Evolutionary conservation across 805 yeast species (phyloP).

Genomic region (Sungouiozyma ichnusensis): DNA sequence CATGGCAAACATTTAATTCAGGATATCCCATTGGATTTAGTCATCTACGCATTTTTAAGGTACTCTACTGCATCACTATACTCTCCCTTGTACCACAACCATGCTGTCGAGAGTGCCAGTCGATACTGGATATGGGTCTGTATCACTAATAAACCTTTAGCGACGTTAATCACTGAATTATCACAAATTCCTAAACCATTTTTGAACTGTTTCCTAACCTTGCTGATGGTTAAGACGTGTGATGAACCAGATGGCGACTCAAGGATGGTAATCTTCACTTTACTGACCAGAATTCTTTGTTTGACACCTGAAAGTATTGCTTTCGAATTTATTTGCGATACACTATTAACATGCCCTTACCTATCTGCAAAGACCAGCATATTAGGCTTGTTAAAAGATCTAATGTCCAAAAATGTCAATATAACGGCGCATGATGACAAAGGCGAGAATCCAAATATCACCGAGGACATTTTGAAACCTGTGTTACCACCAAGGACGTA

Average conservation of each 20-base stretch:
- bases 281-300: constrained; percentile 53
- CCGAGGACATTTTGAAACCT: constrained; percentile 1
- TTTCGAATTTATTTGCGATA: constrained; percentile 53
- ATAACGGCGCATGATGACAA: neutral
- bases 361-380: constrained; percentile 48
- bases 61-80: constrained; percentile 33
- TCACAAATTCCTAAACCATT: constrained; percentile 24
- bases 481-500: constrained; percentile 30
- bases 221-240: constrained; percentile 32
- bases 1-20: constrained; percentile 10
- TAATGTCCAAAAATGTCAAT: constrained; percentile 32
- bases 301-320: constrained; percentile 45
- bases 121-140: constrained; percentile 31
- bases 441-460: neutral
- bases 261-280: constrained; percentile 40
- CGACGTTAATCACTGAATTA: constrained; percentile 11
- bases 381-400: constrained; percentile 58
- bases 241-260: constrained; percentile 30
- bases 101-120: constrained; percentile 21
- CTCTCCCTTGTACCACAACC: constrained; percentile 16
- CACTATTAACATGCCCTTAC: constrained; percentile 59
- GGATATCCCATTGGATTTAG: constrained; percentile 12
- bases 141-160: constrained; percentile 11
- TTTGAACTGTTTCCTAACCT: constrained; percentile 33
- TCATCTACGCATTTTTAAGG: constrained; percentile 33